phyloP scores from a whole-genome alignment of 2,329 filamentous ascomycete genomes.

The Fusarium duplospermum region DNA sequence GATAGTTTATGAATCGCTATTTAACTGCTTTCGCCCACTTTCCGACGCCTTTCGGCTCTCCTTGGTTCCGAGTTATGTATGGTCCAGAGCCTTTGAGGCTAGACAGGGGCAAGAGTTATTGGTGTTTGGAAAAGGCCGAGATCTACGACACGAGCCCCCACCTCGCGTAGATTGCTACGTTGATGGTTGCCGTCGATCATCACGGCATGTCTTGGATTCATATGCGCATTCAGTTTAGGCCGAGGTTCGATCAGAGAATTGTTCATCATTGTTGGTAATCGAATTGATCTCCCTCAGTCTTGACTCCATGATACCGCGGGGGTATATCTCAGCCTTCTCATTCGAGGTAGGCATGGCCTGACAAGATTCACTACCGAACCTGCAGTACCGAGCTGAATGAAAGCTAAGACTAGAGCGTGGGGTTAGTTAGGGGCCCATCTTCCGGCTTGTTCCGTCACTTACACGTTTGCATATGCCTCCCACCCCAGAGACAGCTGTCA shows the following conservation, averaged over 20 bases:
- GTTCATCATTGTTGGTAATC: neutral
- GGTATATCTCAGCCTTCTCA: neutral
- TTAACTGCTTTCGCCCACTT: neutral
- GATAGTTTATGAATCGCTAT: neutral
- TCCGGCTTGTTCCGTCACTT: neutral
- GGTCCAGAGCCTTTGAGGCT: neutral
- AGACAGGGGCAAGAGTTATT: neutral
- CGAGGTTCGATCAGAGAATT: neutral
- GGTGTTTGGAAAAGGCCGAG: neutral
- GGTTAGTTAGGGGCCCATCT: neutral
- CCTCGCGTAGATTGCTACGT: neutral
- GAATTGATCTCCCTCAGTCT: neutral
- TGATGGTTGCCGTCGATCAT: neutral
- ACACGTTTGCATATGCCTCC: neutral
- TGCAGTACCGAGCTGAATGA: neutral
- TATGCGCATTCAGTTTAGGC: neutral
- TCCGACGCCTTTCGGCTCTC: neutral
- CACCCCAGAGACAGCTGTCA: neutral
- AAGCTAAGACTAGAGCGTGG: neutral
- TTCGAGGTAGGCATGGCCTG: neutral
- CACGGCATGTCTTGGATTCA: neutral
- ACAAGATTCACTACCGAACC: neutral
- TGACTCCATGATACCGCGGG: neutral
- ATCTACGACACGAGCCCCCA: neutral
- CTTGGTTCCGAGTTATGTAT: neutral